phyloP scores from a whole-genome alignment of 768 basidiomycete species.

The Lactarius sanguifluus region DNA sequence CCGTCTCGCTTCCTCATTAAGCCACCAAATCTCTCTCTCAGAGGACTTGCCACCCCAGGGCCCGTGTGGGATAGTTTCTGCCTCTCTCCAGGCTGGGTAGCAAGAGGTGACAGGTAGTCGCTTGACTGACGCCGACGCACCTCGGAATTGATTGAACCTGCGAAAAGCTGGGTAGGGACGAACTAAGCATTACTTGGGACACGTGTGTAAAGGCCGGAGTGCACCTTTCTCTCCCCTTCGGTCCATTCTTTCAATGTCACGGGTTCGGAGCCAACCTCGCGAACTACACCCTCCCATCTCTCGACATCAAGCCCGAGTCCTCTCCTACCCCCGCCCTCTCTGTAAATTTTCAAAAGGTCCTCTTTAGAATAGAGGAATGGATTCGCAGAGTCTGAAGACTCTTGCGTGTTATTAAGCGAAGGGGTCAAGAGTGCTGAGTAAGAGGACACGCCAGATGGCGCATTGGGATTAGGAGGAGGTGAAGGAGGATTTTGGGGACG shows the following conservation, averaged over 20 bases:
- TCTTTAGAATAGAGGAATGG: conserved; percentile 90
- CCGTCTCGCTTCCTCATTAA: conserved; percentile 67
- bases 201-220: conserved; percentile 27
- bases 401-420: conserved; percentile 48
- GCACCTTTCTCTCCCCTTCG: conserved; percentile 86
- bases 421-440: conserved; percentile 71
- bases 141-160: conserved; percentile 82
- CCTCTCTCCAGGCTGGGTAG: conserved; percentile 56
- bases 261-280: conserved; percentile 72
- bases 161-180: conserved; percentile 59
- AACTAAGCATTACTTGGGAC: background rate
- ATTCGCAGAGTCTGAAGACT: conserved; percentile 61
- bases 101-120: conserved; percentile 64
- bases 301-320: conserved; percentile 84
- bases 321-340: conserved; percentile 70
- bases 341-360: conserved; percentile 80
- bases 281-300: conserved; percentile 85
- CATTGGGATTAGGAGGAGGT: conserved; percentile 45
- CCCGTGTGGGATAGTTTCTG: conserved; percentile 54
- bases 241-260: conserved; percentile 74
- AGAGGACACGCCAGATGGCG: conserved; percentile 55
- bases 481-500: conserved; percentile 60
- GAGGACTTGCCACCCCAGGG: conserved; percentile 50
- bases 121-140: conserved; percentile 81
- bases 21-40: conserved; percentile 65